Evolutionary conservation across 2,329 filamentous ascomycete species (phyloP).

Genomic region (Phialophora chinensis): DNA sequence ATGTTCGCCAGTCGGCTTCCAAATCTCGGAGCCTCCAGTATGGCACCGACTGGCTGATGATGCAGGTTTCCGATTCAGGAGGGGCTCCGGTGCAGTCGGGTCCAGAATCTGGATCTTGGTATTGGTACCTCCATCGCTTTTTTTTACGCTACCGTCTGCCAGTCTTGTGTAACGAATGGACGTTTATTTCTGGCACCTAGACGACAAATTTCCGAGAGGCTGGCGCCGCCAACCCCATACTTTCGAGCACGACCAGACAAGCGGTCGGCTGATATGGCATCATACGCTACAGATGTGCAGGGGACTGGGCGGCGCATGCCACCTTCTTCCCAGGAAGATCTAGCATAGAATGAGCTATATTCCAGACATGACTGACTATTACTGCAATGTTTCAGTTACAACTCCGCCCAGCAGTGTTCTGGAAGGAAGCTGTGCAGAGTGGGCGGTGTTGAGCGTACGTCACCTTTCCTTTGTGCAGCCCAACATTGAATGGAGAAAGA

Average conservation of each 20-base stretch:
- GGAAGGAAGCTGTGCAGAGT: neutral
- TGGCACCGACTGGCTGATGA: constrained; percentile 3
- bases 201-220: constrained; percentile 23
- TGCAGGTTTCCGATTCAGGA: constrained; percentile 18
- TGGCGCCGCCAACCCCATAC: constrained; percentile 24
- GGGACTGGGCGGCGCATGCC: constrained; percentile 2
- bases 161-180: constrained; percentile 15
- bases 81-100: constrained; percentile 12
- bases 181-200: constrained; percentile 27
- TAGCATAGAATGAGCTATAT: constrained; percentile 11
- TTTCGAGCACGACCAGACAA: constrained; percentile 10
- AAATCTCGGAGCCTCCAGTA: neutral
- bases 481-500: neutral
- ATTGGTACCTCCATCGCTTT: constrained; percentile 19
- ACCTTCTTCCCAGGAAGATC: neutral
- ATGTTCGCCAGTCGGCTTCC: neutral
- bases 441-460: neutral
- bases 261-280: constrained; percentile 22
- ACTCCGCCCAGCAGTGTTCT: constrained; percentile 22
- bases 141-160: constrained; percentile 5
- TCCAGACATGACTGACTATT: constrained; percentile 18
- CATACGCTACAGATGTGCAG: constrained; percentile 14
- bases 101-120: constrained; percentile 23
- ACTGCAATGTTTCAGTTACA: constrained; percentile 30
- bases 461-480: neutral